These are phyloP conservation scores for Sclerotinia trifoliorum DNA, from an alignment of 2,329 filamentous ascomycete species.

Conservation along the genomic window DNA sequence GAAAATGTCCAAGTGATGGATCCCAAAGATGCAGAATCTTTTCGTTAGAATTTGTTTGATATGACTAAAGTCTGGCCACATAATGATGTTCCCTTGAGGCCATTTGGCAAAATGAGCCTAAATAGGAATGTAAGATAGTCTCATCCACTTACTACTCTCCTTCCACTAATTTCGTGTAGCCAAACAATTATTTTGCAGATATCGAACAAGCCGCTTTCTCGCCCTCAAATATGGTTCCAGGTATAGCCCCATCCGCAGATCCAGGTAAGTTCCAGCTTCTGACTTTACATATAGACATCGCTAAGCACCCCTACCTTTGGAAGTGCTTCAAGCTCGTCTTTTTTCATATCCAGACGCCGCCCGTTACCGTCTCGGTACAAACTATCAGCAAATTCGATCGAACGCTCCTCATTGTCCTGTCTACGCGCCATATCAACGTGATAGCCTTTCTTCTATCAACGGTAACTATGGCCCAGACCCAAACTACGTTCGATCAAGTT, in stretches of 20 bases:
- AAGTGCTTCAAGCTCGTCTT: conserved; percentile 50
- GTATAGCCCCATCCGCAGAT: conserved; percentile 67
- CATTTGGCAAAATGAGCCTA: conserved; percentile 61
- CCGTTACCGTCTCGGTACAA: conserved; percentile 53
- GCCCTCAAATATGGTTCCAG: conserved; percentile 64
- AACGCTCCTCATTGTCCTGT: conserved; percentile 24
- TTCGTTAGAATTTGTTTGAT: conserved; percentile 64
- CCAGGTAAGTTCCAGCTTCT: conserved; percentile 44
- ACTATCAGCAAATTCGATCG: conserved; percentile 50
- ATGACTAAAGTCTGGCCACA: conserved; percentile 70
- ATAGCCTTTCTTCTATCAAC: conserved; percentile 42
- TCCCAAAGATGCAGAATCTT: conserved; percentile 61
- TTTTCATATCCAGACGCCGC: conserved; percentile 57
- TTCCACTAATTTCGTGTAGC: conserved; percentile 30
- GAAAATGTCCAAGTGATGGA: conserved; percentile 62
- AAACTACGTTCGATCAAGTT: conserved; percentile 41
- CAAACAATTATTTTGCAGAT: conserved; percentile 61
- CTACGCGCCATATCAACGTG: conserved; percentile 41
- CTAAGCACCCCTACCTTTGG: conserved; percentile 15
- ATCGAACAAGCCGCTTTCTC: conserved; percentile 72
- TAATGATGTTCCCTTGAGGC: conserved; percentile 58
- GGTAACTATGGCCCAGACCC: conserved; percentile 49
- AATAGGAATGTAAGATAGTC: conserved; percentile 53
- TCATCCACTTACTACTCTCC: neutral
- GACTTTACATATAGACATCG: conserved; percentile 30